Evolutionary conservation across 345 rosid genomes (phyloP), one percentile per base, ranked within the genome.

Genomic region (Isatis tinctoria): DNA sequence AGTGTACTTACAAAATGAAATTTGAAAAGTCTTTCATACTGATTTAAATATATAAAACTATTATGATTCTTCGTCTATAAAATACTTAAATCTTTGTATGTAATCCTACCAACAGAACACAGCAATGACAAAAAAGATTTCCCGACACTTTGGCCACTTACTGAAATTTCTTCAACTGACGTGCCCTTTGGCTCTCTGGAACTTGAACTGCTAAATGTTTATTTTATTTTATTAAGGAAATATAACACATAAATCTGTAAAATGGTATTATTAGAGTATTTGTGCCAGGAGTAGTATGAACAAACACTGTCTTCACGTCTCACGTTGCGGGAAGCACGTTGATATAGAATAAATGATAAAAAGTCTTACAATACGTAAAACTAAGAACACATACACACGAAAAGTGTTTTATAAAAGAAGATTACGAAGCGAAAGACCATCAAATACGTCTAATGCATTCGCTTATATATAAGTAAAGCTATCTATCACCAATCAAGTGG

Each of bases 101-200:
- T 43, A 32, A 44, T 64, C 70, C 37, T 33, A 62, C 69, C 53
- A 72, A 72, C 54, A 49, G 53, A 43, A 33, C n/a, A 62, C 53
- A 72, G 37, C 26, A 28, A 62, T 40, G 4, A 13, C 5, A 41
- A 5, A 41, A 54, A 20, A 43, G 11, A 30, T 10, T 64, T 5
- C 1, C 26, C 17, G 33, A 74, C 73, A 67, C 78, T 74, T 74
- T 49, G 60, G 73, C 78, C 78, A 74, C 78, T 74, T 60, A 59
- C 44, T 63, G 10, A 49, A 49, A 11, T 27, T 2, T 61, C 4
- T 49, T 40, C 10, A 44, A 47, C 30, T 10, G 54, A 35, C 58
- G 5, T 51, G 54, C 54, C 9, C 39, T 72, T 72, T 61, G 12
- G 13, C 61, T 60, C 60, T 37, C 57, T 58, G 47, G 43, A 58